Conservation (phyloP, 257 asterid species). For the Echium plantagineum region DNA sequence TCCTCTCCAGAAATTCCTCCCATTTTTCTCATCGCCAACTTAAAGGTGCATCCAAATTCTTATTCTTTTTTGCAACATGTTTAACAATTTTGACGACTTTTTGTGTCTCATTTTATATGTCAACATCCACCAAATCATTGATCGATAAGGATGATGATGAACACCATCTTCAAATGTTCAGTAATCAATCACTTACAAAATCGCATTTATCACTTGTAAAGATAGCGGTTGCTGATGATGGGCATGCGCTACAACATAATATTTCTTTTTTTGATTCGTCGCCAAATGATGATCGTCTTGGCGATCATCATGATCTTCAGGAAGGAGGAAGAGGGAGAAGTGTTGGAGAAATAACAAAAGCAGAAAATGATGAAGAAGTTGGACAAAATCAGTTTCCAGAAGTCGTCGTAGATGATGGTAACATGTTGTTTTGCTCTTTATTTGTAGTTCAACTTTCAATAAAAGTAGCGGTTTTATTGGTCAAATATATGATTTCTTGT, state of each 20-base stretch:
- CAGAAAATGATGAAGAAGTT: neutral
- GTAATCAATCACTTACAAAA: neutral
- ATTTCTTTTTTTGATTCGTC: neutral
- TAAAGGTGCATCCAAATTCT: slow-evolving; percentile 6
- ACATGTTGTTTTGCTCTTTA: too few relatives aligned
- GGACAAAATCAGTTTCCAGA: too few relatives aligned
- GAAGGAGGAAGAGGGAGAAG: neutral
- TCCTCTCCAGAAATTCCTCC: neutral
- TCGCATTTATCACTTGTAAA: neutral
- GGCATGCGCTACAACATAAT: neutral
- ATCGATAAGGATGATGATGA: neutral
- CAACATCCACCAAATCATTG: slow-evolving; percentile 18
- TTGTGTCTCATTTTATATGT: slow-evolving; percentile 20
- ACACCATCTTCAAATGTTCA: neutral
- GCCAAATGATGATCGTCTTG: neutral
- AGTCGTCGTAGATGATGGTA: neutral
- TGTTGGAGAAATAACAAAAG: neutral
- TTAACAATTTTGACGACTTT: slow-evolving; percentile 26
- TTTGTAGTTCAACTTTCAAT: too few relatives aligned
- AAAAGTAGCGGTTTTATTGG: too few relatives aligned
- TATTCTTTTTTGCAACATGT: slow-evolving; percentile 17
- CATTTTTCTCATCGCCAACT: slow-evolving; percentile 4
- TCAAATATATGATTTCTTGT: too few relatives aligned
- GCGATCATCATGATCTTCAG: neutral
- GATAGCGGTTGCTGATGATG: neutral